Evolutionary conservation across 2,329 filamentous ascomycete species (phyloP).

Genomic region (Sclerotiophoma versabilis): DNA sequence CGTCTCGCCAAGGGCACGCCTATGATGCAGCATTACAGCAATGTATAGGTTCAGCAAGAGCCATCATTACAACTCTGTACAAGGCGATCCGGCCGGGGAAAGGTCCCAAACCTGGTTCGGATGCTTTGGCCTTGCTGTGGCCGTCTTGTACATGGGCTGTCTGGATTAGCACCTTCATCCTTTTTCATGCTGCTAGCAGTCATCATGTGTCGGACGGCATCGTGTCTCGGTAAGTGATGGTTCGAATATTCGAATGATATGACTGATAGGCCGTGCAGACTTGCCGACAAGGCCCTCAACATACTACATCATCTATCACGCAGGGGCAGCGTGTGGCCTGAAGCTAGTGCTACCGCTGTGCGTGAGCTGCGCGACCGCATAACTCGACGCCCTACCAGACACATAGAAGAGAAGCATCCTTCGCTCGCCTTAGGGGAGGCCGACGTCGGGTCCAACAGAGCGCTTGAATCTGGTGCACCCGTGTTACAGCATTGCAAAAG

Average conservation of each 20-base stretch:
- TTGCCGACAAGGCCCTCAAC: slow-evolving; percentile 33
- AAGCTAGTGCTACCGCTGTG: slow-evolving; percentile 40
- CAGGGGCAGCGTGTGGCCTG: slow-evolving; percentile 39
- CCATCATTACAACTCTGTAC: slow-evolving; percentile 55
- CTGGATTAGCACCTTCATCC: slow-evolving; percentile 62
- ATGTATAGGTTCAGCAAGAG: slow-evolving; percentile 60
- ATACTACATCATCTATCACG: slow-evolving; percentile 36
- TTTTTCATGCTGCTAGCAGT: slow-evolving; percentile 60
- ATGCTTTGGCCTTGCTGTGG: slow-evolving; percentile 53
- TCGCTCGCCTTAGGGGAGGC: not conserved
- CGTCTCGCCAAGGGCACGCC: slow-evolving; percentile 52
- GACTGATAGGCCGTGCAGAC: slow-evolving; percentile 16
- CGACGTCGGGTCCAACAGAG: not conserved
- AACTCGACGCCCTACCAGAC: slow-evolving; percentile 6
- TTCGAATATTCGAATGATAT: not conserved
- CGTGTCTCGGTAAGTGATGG: slow-evolving; percentile 49
- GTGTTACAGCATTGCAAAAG: slow-evolving; percentile 1
- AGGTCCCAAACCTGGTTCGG: slow-evolving; percentile 23
- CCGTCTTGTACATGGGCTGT: slow-evolving; percentile 62
- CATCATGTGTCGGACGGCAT: slow-evolving; percentile 50
- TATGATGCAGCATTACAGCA: slow-evolving; percentile 60
- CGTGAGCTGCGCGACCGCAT: slow-evolving; percentile 31
- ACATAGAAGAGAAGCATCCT: not conserved
- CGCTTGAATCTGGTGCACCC: not conserved
- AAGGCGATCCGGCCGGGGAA: slow-evolving; percentile 24